Base-by-base conservation (phyloP, 768 basidiomycete genomes). In the Lanmaoa pseudosensibilis region DNA sequence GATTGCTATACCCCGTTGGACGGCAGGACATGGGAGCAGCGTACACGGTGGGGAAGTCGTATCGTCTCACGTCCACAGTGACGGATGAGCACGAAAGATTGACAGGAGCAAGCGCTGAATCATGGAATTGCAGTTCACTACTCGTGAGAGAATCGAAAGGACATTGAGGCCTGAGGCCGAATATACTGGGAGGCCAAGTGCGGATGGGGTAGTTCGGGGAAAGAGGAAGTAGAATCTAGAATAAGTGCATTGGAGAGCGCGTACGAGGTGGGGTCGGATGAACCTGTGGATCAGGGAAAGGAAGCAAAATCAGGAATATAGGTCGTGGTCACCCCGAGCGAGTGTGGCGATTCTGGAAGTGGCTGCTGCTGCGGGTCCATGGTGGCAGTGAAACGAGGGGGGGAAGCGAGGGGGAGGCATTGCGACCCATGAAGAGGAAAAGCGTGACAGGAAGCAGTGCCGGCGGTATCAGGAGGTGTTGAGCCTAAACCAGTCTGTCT, bases 11-110 rank as follows among this genome's bases (percentile, higher is more conserved):
- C 3, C 89, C 90, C 0, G 90, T 93, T 41, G 93, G 78, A 15
- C 77, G 73, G 69, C 80, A 85, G 69, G 98, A 99, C 1, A 83
- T 82, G 16, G 91, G 92, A 4, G 88, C 90, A 54, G 92, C 94
- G 64, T 97, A 98, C 5, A 98, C 86, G 69, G 98, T 88, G 15
- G 96, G 93, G 33, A 77, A 75, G 69, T 99, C 97, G 60, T 83
- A 82, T 53, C 89, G 77, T 6, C 89, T 82, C 23, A 87, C 82
- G 69, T 99, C 97, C 43, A 86, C 87, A 39, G 98, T 90, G 64
- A 91, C 81, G 72, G 98, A 99, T n/a, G 88, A 84, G 69, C 92
- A 95, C 7, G 89, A 88, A 57, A 94, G 77, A 72, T 99, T 96
- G 30, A 98, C 91, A 0, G 96, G 93, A 16, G 96, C 96, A 18